Percentiles rank a stretch among this genome's conserved stretches.
These are phyloP conservation scores for Trichoderma endophyticum DNA, from an alignment of 2,329 filamentous ascomycete genomes.

Conservation along the genomic window DNA sequence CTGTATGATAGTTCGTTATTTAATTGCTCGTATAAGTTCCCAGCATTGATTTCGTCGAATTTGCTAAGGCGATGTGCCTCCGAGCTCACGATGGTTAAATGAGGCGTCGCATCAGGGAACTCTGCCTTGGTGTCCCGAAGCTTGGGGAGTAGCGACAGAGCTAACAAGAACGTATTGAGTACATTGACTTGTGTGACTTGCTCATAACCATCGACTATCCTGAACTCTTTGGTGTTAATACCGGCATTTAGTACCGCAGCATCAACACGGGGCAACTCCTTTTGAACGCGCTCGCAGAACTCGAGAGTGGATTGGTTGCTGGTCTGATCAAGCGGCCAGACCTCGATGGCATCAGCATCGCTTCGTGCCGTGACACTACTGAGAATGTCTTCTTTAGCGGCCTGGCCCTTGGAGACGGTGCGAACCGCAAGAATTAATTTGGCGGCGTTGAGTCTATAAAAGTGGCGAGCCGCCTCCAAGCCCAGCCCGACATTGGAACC, in stretches of 20 bases:
- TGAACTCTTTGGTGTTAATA: not conserved
- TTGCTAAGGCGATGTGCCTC: not conserved
- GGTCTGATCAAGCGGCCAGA: not conserved
- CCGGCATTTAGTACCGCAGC: not conserved
- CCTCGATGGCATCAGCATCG: not conserved
- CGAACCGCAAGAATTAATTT: not conserved
- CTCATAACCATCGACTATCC: not conserved
- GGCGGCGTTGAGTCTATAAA: not conserved
- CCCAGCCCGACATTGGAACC: not conserved
- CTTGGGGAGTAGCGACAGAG: not conserved
- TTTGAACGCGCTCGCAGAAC: not conserved
- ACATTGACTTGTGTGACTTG: not conserved
- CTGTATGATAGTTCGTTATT: not conserved
- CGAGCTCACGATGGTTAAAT: not conserved
- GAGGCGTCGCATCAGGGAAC: not conserved
- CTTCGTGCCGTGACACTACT: not conserved
- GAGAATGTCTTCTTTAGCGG: not conserved
- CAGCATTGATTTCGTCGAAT: not conserved
- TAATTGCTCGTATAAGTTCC: not conserved
- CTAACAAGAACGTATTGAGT: not conserved
- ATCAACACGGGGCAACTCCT: not conserved
- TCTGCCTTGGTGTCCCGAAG: not conserved
- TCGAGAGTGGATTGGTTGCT: not conserved
- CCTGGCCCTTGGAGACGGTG: not conserved
- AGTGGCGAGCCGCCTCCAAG: not conserved